Base-by-base conservation (phyloP, 306 rosid genomes). In the Quercus rubra region DNA sequence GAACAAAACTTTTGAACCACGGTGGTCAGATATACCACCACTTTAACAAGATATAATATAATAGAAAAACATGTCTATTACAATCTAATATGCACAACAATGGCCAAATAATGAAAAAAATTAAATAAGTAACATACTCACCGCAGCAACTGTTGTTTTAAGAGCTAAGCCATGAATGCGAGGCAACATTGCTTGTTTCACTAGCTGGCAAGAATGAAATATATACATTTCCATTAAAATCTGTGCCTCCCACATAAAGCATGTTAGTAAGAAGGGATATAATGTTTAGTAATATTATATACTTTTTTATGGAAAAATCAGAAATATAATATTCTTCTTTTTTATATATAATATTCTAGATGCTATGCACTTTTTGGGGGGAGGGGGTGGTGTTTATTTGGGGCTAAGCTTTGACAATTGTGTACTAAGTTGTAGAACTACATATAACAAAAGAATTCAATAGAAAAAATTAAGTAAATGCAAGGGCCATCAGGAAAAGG, bases 111-210 rank as follows among this genome's bases (percentile, higher is more conserved):
- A 12, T 33, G 18, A 6, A 71, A 55, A 35, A 19, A 78, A 59
- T 64, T 46, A 73, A 77, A 28, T 49, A 61, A 78, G 74, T 67
- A 46, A 59, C 46, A 74, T 33, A 88, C 97, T 78, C 93, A 96
- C 99, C 92, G 97, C 96, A 18, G 99, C 99, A 84, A 96, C 78
- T 38, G 99, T 96, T 79, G 99, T 96, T 83, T 93, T 96, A 58
- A 96, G 97, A 49, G 99, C 99, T 83, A 93, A 80, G 75, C 93
- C 94, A 83, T 96, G 99, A 82, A 96, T 89, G 77, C 99, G 99
- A 72, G 99, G 99, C 79, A 96, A 91, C 85, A 96, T 75, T 82
- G 86, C 86, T 85, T 93, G 96, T 75, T 93, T 93, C 84, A 91
- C 97, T 61, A 96, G 83, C 99, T 96, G 93, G 71, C 80, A 73